Conservation (phyloP, 2,329 filamentous ascomycete species). For the Periconia digitata region DNA sequence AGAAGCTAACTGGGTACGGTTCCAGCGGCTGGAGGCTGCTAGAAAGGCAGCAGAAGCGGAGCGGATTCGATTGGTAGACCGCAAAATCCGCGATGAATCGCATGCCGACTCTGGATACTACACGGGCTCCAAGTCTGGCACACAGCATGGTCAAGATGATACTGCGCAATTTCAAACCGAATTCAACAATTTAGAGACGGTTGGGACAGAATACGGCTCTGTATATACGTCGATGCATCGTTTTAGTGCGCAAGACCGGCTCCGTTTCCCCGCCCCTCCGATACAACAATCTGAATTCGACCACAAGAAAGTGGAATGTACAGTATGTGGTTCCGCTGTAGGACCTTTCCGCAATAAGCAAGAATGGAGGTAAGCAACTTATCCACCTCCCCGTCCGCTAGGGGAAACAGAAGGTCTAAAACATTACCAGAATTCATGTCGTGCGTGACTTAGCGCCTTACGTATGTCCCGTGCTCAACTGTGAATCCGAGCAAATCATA, state of each 20-base stretch:
- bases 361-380: not conserved
- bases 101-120: slow-evolving; percentile 1
- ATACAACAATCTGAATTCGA: not conserved
- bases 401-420: not conserved
- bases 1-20: not conserved
- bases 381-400: not conserved
- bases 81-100: not conserved
- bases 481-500: not conserved
- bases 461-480: not conserved
- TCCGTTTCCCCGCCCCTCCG: not conserved
- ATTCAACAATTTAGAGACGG: not conserved
- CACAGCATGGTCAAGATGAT: not conserved
- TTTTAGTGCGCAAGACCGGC: not conserved
- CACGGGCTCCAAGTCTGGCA: not conserved
- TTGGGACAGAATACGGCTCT: not conserved
- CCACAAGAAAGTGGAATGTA: not conserved
- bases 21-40: not conserved
- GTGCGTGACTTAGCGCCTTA: not conserved
- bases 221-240: not conserved
- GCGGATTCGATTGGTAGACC: not conserved
- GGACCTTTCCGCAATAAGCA: not conserved
- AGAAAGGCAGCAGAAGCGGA: not conserved
- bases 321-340: not conserved
- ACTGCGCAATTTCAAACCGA: not conserved
- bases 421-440: not conserved